Evolutionary conservation across 306 rosid genomes (phyloP).

Genomic region (Leucaena leucocephala): DNA sequence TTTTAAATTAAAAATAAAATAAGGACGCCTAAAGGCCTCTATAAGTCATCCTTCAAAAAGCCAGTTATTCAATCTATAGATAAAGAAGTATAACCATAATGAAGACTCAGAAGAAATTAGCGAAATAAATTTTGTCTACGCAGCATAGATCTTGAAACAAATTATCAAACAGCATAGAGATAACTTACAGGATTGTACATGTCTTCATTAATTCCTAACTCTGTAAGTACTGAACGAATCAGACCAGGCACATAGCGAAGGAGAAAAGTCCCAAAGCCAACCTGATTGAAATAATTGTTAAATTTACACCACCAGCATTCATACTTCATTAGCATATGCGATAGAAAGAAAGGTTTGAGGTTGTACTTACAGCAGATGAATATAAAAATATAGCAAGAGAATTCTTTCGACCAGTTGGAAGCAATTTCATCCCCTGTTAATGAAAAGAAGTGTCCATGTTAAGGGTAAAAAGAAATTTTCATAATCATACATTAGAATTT

Average conservation of each 20-base stretch:
- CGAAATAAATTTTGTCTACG: slow-evolving; percentile 7
- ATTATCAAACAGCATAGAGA: slow-evolving; percentile 43
- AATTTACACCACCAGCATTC: slow-evolving; percentile 30
- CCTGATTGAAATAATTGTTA: slow-evolving; percentile 51
- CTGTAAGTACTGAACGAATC: slow-evolving; percentile 58
- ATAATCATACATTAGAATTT: slow-evolving; percentile 27
- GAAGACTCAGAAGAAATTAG: slow-evolving; percentile 9
- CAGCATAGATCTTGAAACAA: slow-evolving; percentile 31
- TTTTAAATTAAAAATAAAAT: background rate
- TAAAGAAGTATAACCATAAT: slow-evolving; percentile 18
- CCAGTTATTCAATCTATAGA: slow-evolving; percentile 13
- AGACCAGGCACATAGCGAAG: slow-evolving; percentile 75
- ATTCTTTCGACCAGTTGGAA: slow-evolving; percentile 89
- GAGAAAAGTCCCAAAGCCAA: slow-evolving; percentile 80
- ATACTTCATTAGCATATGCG: slow-evolving; percentile 23
- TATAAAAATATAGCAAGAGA: slow-evolving; percentile 77
- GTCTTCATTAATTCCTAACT: slow-evolving; percentile 83
- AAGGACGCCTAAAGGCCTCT: background rate
- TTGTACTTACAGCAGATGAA: slow-evolving; percentile 69
- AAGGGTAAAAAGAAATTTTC: slow-evolving; percentile 23
- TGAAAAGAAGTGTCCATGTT: slow-evolving; percentile 35
- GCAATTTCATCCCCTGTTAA: slow-evolving; percentile 93
- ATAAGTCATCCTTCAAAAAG: slow-evolving; percentile 2
- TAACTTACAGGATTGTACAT: slow-evolving; percentile 93
- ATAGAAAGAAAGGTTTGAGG: slow-evolving; percentile 31